These are phyloP conservation scores for Rhodotorula sphaerocarpa DNA, from an alignment of 768 basidiomycete genomes.

Conservation along the genomic window DNA sequence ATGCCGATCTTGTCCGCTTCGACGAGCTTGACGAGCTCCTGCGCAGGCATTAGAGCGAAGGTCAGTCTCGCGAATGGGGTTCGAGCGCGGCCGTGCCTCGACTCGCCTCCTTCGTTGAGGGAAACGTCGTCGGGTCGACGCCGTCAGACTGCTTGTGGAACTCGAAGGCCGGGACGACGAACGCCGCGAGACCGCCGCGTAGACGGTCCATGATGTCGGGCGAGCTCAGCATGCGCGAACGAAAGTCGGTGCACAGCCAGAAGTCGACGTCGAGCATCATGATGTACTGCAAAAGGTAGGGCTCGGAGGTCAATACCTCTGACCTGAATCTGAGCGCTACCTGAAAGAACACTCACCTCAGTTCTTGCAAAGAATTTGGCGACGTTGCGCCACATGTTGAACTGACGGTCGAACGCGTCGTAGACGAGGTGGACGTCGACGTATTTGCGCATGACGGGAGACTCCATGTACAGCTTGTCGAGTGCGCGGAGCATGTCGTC, in stretches of 20 bases:
- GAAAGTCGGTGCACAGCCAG: conserved; percentile 71
- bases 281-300: conserved; percentile 48
- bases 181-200: conserved; percentile 53
- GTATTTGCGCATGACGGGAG: conserved; percentile 56
- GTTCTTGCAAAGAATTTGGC: conserved; percentile 77
- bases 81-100: conserved; percentile 3
- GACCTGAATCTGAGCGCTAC: neutral
- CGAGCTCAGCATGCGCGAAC: conserved; percentile 51
- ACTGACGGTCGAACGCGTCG: conserved; percentile 64
- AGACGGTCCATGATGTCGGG: conserved; percentile 49
- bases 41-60: neutral
- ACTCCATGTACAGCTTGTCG: conserved; percentile 59
- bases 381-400: conserved; percentile 83
- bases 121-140: conserved; percentile 55
- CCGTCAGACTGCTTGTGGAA: conserved; percentile 61
- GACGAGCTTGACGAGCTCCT: conserved; percentile 55
- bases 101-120: conserved; percentile 58
- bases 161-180: conserved; percentile 81
- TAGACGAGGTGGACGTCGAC: conserved; percentile 82
- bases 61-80: too few species aligned
- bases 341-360: conserved; percentile 42
- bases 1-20: conserved; percentile 55
- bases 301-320: too few species aligned
- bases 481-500: conserved; percentile 55
- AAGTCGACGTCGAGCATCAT: conserved; percentile 93